Evolutionary conservation across 2,329 filamentous ascomycete species (phyloP), one percentile per base, ranked within the genome.

Genomic region (Aureobasidium pullulans): DNA sequence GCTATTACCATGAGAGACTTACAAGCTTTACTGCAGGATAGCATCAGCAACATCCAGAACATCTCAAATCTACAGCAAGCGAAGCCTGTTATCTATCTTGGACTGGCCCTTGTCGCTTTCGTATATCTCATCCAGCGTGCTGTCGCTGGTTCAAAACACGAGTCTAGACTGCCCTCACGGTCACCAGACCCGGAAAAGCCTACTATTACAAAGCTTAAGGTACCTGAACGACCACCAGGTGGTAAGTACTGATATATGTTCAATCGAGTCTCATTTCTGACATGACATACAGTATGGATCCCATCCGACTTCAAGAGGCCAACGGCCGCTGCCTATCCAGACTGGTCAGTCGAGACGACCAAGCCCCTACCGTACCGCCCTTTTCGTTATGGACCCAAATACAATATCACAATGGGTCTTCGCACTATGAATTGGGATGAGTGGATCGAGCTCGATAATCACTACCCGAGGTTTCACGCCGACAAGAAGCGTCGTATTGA

Each of bases 371-470:
- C 87, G 0, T 93, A 93, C 72, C 82, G 89, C 6, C 87, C 89
- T 0, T 93, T 93, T 71, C 83, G 86, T 65, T 83, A 90, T 69
- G 88, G 89, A 0, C 88, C 88, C 7, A 87, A 85, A 62, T 90
- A 91, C 71, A 81, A 88, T 67, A 80, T 89, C 60, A 91, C 85
- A 1, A 88, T 92, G 85, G 88, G 89, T 0, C 77, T 93, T 2
- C 81, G 88, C n/a, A 81, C 78, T 8, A 81, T 89, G 75, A 77
- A 83, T 34, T 85, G 83, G 72, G 81, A 87, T 57, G 85, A 90
- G 60, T 92, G 89, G 89, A 90, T 93, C 67, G 88, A 95, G 72
- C 81, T 95, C 29, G 90, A 95, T 73, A 92, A 88, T 68, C 81
- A 92, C 48, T 95, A 84, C 70, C 79, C 84, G 1, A 82, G 81